phyloP scores from a whole-genome alignment of 352 stramenopile genomes.

The Chrysophaeum taylorii region DNA sequence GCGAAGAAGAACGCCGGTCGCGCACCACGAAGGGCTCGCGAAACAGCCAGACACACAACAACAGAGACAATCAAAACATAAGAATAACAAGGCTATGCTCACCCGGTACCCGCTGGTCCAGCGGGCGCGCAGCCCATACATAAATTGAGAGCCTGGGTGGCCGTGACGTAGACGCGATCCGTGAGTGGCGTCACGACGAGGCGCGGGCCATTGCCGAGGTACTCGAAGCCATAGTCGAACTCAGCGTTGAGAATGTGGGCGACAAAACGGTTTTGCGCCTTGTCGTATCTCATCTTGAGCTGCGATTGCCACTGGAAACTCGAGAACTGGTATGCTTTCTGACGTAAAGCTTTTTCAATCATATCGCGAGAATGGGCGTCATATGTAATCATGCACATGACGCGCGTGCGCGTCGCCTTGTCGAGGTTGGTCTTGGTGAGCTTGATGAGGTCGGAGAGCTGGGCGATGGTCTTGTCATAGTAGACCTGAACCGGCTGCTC shows the following conservation, averaged over 20 bases:
- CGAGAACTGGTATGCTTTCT: constrained; percentile 56
- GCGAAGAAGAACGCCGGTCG: too few species aligned
- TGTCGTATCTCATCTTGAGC: constrained; percentile 57
- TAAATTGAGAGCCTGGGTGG: constrained; percentile 81
- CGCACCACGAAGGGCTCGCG: too few species aligned
- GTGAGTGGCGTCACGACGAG: constrained; percentile 87
- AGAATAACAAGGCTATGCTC: background rate
- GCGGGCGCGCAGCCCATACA: constrained; percentile 76
- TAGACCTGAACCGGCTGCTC: constrained; percentile 69
- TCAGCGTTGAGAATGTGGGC: constrained; percentile 31
- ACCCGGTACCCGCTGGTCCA: constrained; percentile 74
- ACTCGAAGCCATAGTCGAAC: constrained; percentile 73
- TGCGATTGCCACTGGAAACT: constrained; percentile 85
- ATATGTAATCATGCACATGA: constrained; percentile 85
- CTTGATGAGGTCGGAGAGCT: constrained; percentile 77
- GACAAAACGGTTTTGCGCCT: constrained; percentile 13
- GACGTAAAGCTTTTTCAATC: constrained; percentile 74
- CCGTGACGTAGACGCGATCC: constrained; percentile 87
- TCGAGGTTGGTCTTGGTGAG: constrained; percentile 73
- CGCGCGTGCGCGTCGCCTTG: constrained; percentile 68
- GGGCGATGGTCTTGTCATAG: constrained; percentile 63
- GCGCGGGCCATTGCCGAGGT: constrained; percentile 71
- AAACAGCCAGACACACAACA: too few species aligned
- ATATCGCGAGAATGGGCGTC: constrained; percentile 82
- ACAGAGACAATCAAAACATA: too few species aligned